Conservation (phyloP, 331 rosid genomes). For the Dryas integrifolia region DNA sequence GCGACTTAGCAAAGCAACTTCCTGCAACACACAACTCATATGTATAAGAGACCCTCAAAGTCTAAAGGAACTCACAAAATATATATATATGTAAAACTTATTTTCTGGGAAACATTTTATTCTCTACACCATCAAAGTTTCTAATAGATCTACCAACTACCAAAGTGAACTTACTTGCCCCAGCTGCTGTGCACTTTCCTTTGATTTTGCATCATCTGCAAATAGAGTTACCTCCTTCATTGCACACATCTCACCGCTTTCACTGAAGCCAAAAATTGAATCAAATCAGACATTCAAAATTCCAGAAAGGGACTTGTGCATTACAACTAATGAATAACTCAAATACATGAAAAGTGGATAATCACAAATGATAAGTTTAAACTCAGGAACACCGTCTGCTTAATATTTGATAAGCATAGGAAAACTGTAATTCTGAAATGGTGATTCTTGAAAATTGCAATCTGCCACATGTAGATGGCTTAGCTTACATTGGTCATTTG, state of each 20-base stretch:
- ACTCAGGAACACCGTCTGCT: neutral
- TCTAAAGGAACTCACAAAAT: neutral
- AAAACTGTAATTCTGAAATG: constrained; percentile 5
- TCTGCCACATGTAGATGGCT: neutral
- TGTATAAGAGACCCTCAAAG: constrained; percentile 1
- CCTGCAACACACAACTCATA: constrained; percentile 30
- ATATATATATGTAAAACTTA: neutral
- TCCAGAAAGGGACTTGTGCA: neutral
- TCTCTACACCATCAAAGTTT: neutral
- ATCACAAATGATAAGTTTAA: neutral
- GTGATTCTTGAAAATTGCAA: neutral
- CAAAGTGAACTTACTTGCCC: constrained; percentile 37
- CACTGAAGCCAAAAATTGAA: constrained; percentile 31
- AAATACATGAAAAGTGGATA: neutral
- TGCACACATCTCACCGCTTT: constrained; percentile 56
- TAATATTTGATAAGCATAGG: neutral
- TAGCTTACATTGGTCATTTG: constrained; percentile 4
- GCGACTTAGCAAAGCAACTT: constrained; percentile 47
- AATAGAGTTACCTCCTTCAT: constrained; percentile 56
- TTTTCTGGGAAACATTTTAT: neutral
- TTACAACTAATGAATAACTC: neutral
- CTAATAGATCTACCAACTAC: constrained; percentile 5
- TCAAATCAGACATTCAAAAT: constrained; percentile 8
- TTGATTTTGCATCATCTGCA: constrained; percentile 54
- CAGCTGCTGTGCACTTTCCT: constrained; percentile 51